Percentiles rank a stretch among this genome's conserved stretches.
Evolutionary conservation across 768 basidiomycete species (phyloP).

Genomic region (Tremella yokohamensis): DNA sequence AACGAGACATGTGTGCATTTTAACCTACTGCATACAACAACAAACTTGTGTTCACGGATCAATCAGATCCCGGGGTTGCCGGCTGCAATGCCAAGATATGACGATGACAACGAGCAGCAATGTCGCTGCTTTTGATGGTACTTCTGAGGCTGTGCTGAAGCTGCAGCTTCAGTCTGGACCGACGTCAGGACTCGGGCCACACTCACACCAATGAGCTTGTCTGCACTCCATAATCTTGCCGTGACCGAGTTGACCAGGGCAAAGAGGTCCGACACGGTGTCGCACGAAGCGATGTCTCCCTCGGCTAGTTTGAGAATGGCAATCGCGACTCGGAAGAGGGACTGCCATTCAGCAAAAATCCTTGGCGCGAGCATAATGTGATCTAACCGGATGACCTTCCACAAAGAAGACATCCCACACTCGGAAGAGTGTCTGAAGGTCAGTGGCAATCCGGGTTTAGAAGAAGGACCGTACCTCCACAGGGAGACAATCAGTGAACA

Average conservation of each 20-base stretch:
- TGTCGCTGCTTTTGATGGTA: not conserved
- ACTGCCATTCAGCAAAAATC: slow-evolving; percentile 13
- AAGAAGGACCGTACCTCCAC: slow-evolving; percentile 64
- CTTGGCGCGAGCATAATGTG: slow-evolving; percentile 1
- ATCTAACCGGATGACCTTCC: slow-evolving; percentile 69
- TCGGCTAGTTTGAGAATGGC: slow-evolving; percentile 81
- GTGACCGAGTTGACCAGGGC: slow-evolving; percentile 84
- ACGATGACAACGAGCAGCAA: slow-evolving; percentile 2
- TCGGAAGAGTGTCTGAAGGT: slow-evolving; percentile 75
- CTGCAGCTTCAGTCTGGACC: not conserved
- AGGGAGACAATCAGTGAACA: slow-evolving; percentile 93
- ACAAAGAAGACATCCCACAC: slow-evolving; percentile 96
- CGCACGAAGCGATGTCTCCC: slow-evolving; percentile 73
- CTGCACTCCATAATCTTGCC: slow-evolving; percentile 88
- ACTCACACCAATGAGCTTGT: slow-evolving; percentile 77
- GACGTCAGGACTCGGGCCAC: not conserved
- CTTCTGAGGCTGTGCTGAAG: not conserved
- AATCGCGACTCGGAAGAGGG: slow-evolving; percentile 66
- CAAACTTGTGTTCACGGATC: no score
- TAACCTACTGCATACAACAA: no score
- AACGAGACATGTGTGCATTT: no score
- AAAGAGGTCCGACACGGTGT: slow-evolving; percentile 83
- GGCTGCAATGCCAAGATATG: no score
- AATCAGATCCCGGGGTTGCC: no score
- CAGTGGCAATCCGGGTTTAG: no score